phyloP scores from a whole-genome alignment of 2,329 filamentous ascomycete genomes.

The Fusarium sp. region DNA sequence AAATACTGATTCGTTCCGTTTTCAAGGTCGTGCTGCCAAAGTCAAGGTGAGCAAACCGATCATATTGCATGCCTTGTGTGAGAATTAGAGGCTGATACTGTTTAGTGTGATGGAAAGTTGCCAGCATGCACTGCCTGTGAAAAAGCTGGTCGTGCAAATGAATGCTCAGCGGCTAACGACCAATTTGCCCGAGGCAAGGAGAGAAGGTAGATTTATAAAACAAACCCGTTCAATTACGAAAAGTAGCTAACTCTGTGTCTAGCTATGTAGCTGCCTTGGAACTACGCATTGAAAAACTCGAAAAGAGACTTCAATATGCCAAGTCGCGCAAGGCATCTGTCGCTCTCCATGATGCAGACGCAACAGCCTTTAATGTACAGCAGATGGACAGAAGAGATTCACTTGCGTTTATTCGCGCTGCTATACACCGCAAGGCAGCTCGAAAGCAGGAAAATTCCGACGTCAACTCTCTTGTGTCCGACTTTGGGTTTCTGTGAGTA shows the following conservation, averaged over 20 bases:
- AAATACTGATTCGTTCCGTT: conserved; percentile 7
- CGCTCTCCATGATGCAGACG: conserved; percentile 70
- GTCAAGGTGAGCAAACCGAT: conserved; percentile 72
- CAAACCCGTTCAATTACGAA: not conserved
- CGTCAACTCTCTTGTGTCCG: conserved; percentile 90
- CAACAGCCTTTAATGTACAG: conserved; percentile 39
- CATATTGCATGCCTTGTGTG: not conserved
- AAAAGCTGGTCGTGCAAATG: conserved; percentile 83
- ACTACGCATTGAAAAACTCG: conserved; percentile 86
- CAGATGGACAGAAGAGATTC: conserved; percentile 72
- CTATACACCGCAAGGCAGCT: conserved; percentile 73
- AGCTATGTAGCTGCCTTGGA: conserved; percentile 97
- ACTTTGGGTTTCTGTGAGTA: conserved; percentile 87
- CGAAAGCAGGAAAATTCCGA: conserved; percentile 79
- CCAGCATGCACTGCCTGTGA: conserved; percentile 96
- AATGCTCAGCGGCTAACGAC: conserved; percentile 94
- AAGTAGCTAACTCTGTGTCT: conserved; percentile 21
- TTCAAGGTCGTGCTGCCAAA: conserved; percentile 80
- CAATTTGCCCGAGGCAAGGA: conserved; percentile 97
- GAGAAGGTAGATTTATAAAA: conserved; percentile 70
- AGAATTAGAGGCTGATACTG: conserved; percentile 15
- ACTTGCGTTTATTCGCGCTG: conserved; percentile 68
- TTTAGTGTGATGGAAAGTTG: conserved; percentile 91
- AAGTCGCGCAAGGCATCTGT: conserved; percentile 77
- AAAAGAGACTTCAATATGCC: conserved; percentile 78